Conservation (phyloP, 1,284 basidiomycete species). For the Ustilago crameri region DNA sequence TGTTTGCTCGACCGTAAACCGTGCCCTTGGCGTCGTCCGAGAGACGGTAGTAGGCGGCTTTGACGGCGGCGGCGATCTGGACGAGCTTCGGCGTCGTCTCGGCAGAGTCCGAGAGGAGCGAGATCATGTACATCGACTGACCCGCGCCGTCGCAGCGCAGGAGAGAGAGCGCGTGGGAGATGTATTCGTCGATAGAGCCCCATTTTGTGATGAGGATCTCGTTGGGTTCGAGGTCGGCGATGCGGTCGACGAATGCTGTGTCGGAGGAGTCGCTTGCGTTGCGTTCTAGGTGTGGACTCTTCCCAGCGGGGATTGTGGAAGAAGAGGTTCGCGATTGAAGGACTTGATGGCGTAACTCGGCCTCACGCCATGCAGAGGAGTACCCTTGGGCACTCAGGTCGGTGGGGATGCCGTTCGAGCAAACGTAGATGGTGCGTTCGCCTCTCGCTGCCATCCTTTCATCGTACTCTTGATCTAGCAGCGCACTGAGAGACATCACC, state of each 20-base stretch:
- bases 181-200: conserved; percentile 76
- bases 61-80: conserved; percentile 80
- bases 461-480: conserved; percentile 78
- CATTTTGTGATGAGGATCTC: conserved; percentile 78
- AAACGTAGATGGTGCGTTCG: conserved; percentile 47
- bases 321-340: too few relatives aligned
- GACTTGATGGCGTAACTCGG: conserved; percentile 16
- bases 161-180: conserved; percentile 75
- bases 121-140: conserved; percentile 76
- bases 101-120: conserved; percentile 76
- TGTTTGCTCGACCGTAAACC: conserved; percentile 15
- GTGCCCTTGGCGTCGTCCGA: conserved; percentile 69
- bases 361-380: conserved; percentile 31
- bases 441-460: conserved; percentile 31
- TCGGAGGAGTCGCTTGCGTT: not conserved
- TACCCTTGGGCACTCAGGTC: conserved; percentile 30
- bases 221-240: conserved; percentile 70
- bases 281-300: not conserved
- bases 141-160: conserved; percentile 72
- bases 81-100: conserved; percentile 80
- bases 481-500: conserved; percentile 78
- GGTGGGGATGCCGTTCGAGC: conserved; percentile 27
- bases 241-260: conserved; percentile 9
- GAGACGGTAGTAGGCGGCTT: conserved; percentile 76
- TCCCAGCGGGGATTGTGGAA: too few relatives aligned